Percentiles rank a stretch among this genome's conserved stretches.
phyloP scores from a whole-genome alignment of 116 monocot species.

The Thalassia testudinum region DNA sequence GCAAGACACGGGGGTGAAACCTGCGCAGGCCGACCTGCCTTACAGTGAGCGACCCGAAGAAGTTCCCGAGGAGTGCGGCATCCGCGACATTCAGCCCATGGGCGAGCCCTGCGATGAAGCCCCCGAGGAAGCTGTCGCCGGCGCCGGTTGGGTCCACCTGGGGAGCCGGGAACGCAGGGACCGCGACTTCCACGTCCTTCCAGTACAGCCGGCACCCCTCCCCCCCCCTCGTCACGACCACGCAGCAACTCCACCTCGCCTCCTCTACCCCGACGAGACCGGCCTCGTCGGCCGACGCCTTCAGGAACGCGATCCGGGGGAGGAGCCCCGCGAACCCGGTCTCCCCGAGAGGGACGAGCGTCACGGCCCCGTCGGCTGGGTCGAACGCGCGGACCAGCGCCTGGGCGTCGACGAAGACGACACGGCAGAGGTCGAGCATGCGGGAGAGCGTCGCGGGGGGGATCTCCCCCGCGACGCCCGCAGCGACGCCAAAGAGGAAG shows the following conservation, averaged over 20 bases:
- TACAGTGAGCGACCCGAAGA: slow-evolving; percentile 75
- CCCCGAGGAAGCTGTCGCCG: slow-evolving; percentile 84
- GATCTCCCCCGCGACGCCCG: slow-evolving; percentile 81
- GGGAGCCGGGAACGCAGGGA: slow-evolving; percentile 41
- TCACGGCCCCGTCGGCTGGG: slow-evolving; percentile 41
- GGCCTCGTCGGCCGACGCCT: slow-evolving; percentile 85
- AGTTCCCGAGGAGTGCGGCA: slow-evolving; percentile 74
- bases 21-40: slow-evolving; percentile 67
- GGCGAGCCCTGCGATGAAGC: slow-evolving; percentile 42
- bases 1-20: slow-evolving; percentile 38
- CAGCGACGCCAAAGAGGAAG: slow-evolving; percentile 70
- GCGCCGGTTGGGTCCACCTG: slow-evolving; percentile 88
- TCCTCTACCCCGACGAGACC: slow-evolving; percentile 50
- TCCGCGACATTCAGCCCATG: slow-evolving; percentile 52
- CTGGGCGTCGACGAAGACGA: slow-evolving; percentile 75
- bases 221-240: slow-evolving; percentile 68
- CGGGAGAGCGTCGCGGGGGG: slow-evolving; percentile 42
- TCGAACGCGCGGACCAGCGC: slow-evolving; percentile 73
- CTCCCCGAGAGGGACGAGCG: slow-evolving; percentile 29
- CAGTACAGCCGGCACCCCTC: slow-evolving; percentile 72
- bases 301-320: slow-evolving; percentile 57
- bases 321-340: slow-evolving; percentile 46
- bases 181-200: slow-evolving; percentile 35
- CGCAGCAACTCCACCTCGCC: slow-evolving; percentile 49
- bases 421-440: slow-evolving; percentile 52